Base-by-base conservation (phyloP, 2,329 filamentous ascomycete species). In the Neodidymelliopsis sp. region DNA sequence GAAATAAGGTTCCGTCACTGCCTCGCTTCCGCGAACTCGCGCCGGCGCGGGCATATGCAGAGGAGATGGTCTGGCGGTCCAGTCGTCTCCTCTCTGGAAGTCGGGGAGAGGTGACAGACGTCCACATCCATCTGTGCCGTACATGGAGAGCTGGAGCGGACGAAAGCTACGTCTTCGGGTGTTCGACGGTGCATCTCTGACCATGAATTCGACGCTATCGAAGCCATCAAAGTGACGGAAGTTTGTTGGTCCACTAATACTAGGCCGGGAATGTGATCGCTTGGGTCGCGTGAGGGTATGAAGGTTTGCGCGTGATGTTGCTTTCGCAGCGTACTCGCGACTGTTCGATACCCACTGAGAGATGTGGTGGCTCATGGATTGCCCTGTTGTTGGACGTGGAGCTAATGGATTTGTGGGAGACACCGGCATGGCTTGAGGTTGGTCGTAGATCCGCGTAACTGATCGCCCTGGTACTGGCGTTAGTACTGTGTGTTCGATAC, bases 61-160 rank as follows among this genome's bases (percentile, higher is more conserved):
- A 12, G 59, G 57, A n/a, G 59, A 56, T 30, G 61, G 52, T 27
- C 62, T 50, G 11, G 46, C 45, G 12, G 53, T 37, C 71, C 71
- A 73, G 19, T 36, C 24, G 23, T 65, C 63, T 15, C 62, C 59
- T 4, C 56, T 56, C 13, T 59, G 51, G 36, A 75, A 75, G 49
- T 75, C 69, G 12, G 73, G 73, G 5, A 75, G 59, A 7, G 72
- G 72, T 11, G 72, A 74, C 3, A 75, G 60, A 24, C 67, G 59
- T 23, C 62, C 58, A 23, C 35, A 40, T 5, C 66, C 64, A 27
- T 70, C 60, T 11, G 63, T 63, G 3, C 69, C 51, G 40, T 74
- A 75, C 24, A 75, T 74, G 10, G 70, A 74, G 2, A 75, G 59
- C 34, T 75, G 69, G 5, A 75, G 54, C 4, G 73, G 73, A 19